These are phyloP conservation scores for Xenoacremonium recifei DNA, from an alignment of 2,329 filamentous ascomycete species.

Conservation along the genomic window DNA sequence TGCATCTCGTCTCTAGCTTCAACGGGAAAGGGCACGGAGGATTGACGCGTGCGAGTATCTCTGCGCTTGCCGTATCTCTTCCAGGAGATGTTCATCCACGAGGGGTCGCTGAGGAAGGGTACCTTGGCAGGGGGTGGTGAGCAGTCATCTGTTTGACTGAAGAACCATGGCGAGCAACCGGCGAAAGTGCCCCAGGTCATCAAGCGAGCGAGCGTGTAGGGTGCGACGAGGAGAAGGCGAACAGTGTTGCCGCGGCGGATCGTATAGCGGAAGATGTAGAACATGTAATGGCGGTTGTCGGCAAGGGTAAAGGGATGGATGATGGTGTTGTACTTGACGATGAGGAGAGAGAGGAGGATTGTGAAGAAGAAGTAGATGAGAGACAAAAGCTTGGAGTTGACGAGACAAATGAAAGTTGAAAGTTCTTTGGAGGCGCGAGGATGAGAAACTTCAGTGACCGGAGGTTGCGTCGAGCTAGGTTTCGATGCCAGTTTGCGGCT, in stretches of 20 bases:
- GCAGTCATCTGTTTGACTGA: conserved; percentile 10
- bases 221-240: conserved; percentile 64
- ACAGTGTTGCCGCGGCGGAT: conserved; percentile 64
- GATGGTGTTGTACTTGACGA: conserved; percentile 83
- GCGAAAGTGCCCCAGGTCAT: conserved; percentile 64
- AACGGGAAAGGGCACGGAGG: conserved; percentile 6
- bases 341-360: conserved; percentile 35
- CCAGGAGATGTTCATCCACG: conserved; percentile 17
- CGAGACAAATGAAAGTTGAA: conserved; percentile 11
- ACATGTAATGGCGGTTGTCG: conserved; percentile 96
- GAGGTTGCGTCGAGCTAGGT: neutral
- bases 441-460: neutral
- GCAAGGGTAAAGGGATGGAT: conserved; percentile 94
- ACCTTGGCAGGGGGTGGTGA: conserved; percentile 11
- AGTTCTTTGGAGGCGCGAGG: conserved; percentile 12
- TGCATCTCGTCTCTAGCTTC: conserved; percentile 5
- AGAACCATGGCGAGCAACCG: conserved; percentile 32
- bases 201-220: conserved; percentile 72
- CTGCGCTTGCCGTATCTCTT: too few species aligned
- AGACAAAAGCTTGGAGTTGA: conserved; percentile 36
- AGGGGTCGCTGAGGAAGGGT: conserved; percentile 29
- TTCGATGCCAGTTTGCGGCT: neutral
- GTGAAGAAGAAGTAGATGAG: conserved; percentile 34
- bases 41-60: conserved; percentile 5
- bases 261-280: conserved; percentile 88